A percentile compares a stretch with the other conserved stretches of the same genome.
These are phyloP conservation scores for Aureobasidium pullulans DNA, from an alignment of 2,329 filamentous ascomycete genomes.

Conservation along the genomic window DNA sequence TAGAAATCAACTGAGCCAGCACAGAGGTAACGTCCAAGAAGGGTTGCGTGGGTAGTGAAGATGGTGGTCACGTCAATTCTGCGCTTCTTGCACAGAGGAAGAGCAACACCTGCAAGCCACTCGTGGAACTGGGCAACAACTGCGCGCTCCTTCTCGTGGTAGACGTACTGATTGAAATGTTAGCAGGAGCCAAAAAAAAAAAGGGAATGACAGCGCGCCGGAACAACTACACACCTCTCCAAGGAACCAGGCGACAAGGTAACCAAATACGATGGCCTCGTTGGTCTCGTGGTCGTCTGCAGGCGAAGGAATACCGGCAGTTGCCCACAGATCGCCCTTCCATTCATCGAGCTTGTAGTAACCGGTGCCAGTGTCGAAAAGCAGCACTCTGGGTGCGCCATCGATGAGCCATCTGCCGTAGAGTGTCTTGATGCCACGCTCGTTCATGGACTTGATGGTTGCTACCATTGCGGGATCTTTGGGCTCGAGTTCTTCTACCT, in stretches of 20 bases:
- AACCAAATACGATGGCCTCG: slow-evolving; percentile 95
- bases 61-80: slow-evolving; percentile 96
- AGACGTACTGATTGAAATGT: slow-evolving; percentile 62
- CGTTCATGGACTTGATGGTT: slow-evolving; percentile 88
- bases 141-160: slow-evolving; percentile 82
- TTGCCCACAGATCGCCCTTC: slow-evolving; percentile 93
- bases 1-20: slow-evolving; percentile 98
- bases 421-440: slow-evolving; percentile 79
- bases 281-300: slow-evolving; percentile 91
- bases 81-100: slow-evolving; percentile 86
- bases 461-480: slow-evolving; percentile 68
- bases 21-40: slow-evolving; percentile 91
- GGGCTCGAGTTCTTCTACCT: slow-evolving; percentile 89
- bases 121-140: slow-evolving; percentile 99
- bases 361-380: slow-evolving; percentile 91
- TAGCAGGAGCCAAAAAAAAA: slow-evolving; percentile 5
- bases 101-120: slow-evolving; percentile 90
- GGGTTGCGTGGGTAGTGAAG: slow-evolving; percentile 94
- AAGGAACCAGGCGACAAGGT: slow-evolving; percentile 94
- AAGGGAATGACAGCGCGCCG: background rate
- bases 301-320: slow-evolving; percentile 87
- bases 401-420: slow-evolving; percentile 98
- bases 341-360: slow-evolving; percentile 91
- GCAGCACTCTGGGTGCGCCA: slow-evolving; percentile 82
- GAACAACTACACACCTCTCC: slow-evolving; percentile 64